phyloP scores from a whole-genome alignment of 371 early-diverging fungal species.

The Rhizopus arrhizus region DNA sequence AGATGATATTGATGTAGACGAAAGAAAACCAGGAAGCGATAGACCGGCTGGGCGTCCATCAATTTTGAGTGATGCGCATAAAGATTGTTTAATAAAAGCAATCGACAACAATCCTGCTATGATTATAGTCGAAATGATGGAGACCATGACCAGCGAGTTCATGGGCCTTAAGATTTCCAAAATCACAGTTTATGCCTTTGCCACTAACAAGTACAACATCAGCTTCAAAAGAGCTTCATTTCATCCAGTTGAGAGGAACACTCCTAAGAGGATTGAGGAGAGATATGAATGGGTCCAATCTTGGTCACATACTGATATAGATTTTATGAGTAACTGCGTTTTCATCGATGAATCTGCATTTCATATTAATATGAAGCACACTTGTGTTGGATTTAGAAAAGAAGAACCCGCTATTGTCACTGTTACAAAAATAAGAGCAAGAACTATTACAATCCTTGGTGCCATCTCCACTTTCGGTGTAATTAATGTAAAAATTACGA shows the following conservation, averaged over 20 bases:
- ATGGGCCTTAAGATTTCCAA: conserved; percentile 1
- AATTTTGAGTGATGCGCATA: conserved; percentile 1
- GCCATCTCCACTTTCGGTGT: conserved; percentile 9
- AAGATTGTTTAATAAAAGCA: conserved; percentile 1
- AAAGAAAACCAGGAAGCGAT: conserved; percentile 13
- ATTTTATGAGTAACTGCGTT: conserved; percentile 16
- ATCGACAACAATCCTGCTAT: conserved; percentile 13
- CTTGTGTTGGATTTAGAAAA: conserved; percentile 9
- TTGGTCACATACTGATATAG: conserved; percentile 6
- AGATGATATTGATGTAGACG: not conserved
- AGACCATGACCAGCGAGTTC: conserved; percentile 2
- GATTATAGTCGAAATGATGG: conserved; percentile 16
- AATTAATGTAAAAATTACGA: conserved; percentile 10
- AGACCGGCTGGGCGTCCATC: conserved; percentile 13
- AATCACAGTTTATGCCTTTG: conserved; percentile 4
- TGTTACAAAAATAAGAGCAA: conserved; percentile 20
- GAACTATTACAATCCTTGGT: conserved; percentile 13
- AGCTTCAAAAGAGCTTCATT: conserved; percentile 7
- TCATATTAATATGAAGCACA: conserved; percentile 19
- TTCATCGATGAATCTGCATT: conserved; percentile 7
- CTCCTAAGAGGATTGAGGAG: conserved; percentile 2
- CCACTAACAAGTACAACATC: conserved; percentile 4
- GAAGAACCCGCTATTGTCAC: conserved; percentile 9
- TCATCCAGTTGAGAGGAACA: conserved; percentile 6
- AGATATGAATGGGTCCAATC: conserved; percentile 9